A percentile compares a stretch with the other conserved stretches of the same genome.
Evolutionary conservation across 371 early-diverging fungal species (phyloP).

Genomic region (Nematocida minor): DNA sequence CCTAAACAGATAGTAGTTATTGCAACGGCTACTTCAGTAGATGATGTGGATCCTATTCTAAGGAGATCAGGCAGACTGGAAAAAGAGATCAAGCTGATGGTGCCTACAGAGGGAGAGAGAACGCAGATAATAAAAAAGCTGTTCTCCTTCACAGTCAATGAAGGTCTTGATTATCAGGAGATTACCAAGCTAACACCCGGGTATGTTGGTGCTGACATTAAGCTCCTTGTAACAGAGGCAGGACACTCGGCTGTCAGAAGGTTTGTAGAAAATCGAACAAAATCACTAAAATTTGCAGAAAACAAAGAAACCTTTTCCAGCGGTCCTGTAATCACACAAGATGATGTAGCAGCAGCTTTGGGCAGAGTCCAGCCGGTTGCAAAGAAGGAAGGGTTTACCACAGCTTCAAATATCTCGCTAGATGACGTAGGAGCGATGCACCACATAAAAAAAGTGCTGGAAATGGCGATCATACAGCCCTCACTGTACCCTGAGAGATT

Average conservation of each 20-base stretch:
- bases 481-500: slow-evolving; percentile 81
- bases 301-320: neutral
- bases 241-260: slow-evolving; percentile 43
- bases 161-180: slow-evolving; percentile 36
- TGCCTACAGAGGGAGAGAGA: slow-evolving; percentile 57
- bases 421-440: slow-evolving; percentile 83
- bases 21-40: slow-evolving; percentile 32
- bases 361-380: slow-evolving; percentile 86
- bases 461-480: slow-evolving; percentile 87
- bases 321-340: neutral
- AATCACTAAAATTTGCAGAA: neutral
- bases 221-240: slow-evolving; percentile 54
- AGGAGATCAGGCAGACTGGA: slow-evolving; percentile 53
- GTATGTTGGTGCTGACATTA: slow-evolving; percentile 59
- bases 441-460: slow-evolving; percentile 77
- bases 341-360: slow-evolving; percentile 67
- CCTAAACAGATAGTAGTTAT: slow-evolving; percentile 51
- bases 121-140: slow-evolving; percentile 52
- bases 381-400: slow-evolving; percentile 93
- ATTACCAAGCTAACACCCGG: slow-evolving; percentile 62
- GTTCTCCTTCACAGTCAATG: slow-evolving; percentile 22
- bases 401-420: slow-evolving; percentile 85
- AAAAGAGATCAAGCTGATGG: slow-evolving; percentile 57
- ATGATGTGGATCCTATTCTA: slow-evolving; percentile 34
- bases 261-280: neutral